Evolutionary conservation across 805 yeast genomes (phyloP).

Genomic region (Pichia thaimueangensis): DNA sequence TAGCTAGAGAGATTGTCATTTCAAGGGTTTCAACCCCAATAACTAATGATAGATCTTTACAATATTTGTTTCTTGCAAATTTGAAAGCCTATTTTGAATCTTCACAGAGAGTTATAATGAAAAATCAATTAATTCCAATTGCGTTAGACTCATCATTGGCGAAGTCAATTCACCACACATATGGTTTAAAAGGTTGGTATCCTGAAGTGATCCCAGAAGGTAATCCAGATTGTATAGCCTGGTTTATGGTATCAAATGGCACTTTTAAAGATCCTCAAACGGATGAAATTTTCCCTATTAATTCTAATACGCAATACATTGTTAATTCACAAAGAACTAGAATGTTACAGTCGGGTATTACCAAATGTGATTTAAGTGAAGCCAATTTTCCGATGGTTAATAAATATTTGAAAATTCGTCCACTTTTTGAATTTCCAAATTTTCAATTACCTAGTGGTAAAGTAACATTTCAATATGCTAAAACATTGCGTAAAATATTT

Average conservation of each 20-base stretch:
- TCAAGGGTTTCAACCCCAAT: slow-evolving; percentile 64
- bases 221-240: slow-evolving; percentile 66
- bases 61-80: slow-evolving; percentile 53
- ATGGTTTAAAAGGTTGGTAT: slow-evolving; percentile 20
- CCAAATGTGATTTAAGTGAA: slow-evolving; percentile 29
- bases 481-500: slow-evolving; percentile 46
- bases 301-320: slow-evolving; percentile 36
- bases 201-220: slow-evolving; percentile 49
- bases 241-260: slow-evolving; percentile 70
- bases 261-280: slow-evolving; percentile 26
- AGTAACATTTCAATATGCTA: slow-evolving; percentile 41
- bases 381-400: slow-evolving; percentile 3
- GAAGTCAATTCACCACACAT: slow-evolving; percentile 41
- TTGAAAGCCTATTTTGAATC: slow-evolving; percentile 57
- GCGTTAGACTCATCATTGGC: slow-evolving; percentile 67
- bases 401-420: slow-evolving; percentile 10
- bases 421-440: slow-evolving; percentile 11
- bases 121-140: slow-evolving; percentile 71
- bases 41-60: slow-evolving; percentile 58
- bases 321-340: slow-evolving; percentile 66
- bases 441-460: slow-evolving; percentile 11
- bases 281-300: slow-evolving; percentile 20
- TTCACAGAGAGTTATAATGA: slow-evolving; percentile 48
- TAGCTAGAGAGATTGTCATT: slow-evolving; percentile 60
- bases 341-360: slow-evolving; percentile 62